Evolutionary conservation across 129 eudicot species (phyloP).

Genomic region (Scalesia atractyloides): DNA sequence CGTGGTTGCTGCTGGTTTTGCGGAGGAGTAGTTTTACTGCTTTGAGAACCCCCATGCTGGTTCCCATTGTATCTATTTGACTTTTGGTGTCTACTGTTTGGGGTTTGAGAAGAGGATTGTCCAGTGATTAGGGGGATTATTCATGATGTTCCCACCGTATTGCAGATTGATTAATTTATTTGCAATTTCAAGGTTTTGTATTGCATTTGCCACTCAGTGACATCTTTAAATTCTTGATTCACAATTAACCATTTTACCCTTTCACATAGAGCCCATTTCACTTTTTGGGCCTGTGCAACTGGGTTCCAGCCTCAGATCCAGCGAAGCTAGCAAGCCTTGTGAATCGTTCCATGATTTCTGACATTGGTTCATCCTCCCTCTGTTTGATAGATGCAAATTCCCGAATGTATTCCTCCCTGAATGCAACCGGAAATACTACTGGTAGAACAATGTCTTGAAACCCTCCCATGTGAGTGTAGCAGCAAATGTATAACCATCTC

Average conservation of each 20-base stretch:
- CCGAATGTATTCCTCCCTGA: neutral
- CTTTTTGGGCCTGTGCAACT: neutral
- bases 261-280: neutral
- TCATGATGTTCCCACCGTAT: no score
- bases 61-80: neutral
- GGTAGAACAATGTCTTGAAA: no score
- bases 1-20: no score
- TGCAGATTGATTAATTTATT: no score
- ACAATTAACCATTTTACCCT: neutral
- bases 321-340: neutral
- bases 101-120: neutral
- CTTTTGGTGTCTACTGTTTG: neutral
- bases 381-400: neutral
- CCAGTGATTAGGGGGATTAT: neutral
- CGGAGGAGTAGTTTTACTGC: no score
- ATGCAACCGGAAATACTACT: neutral
- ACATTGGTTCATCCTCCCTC: no score
- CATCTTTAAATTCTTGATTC: neutral
- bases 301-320: neutral
- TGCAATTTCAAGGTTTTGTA: no score
- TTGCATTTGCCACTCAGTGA: neutral
- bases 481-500: no score
- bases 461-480: no score
- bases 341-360: neutral
- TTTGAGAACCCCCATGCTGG: no score